These are phyloP conservation scores for Aspergillus intermedius DNA, from an alignment of 2,329 filamentous ascomycete species.

Conservation along the genomic window DNA sequence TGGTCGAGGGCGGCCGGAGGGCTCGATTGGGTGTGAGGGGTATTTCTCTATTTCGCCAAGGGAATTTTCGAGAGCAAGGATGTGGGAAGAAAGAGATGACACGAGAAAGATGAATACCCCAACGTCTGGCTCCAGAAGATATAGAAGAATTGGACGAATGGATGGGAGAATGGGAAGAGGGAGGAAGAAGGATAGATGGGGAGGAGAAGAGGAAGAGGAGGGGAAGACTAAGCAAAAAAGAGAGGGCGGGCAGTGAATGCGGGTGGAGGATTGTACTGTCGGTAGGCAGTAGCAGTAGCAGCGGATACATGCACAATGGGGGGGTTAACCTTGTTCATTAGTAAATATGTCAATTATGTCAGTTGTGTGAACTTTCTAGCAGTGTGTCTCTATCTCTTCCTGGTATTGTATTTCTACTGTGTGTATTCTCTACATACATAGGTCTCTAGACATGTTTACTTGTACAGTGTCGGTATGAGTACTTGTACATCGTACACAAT, in stretches of 20 bases:
- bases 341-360: slow-evolving; percentile 21
- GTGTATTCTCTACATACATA: no score
- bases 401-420: no score
- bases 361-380: slow-evolving; percentile 5
- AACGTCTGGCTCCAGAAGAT: slow-evolving; percentile 13
- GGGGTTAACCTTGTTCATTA: neutral
- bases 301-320: neutral
- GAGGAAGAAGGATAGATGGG: slow-evolving; percentile 6
- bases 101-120: slow-evolving; percentile 11
- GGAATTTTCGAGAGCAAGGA: slow-evolving; percentile 11
- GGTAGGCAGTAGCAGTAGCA: neutral
- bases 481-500: no score
- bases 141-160: slow-evolving; percentile 1
- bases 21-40: slow-evolving; percentile 5
- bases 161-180: slow-evolving; percentile 1
- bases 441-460: no score
- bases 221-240: slow-evolving; percentile 9
- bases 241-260: neutral
- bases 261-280: neutral
- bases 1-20: slow-evolving; percentile 7
- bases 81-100: slow-evolving; percentile 13
- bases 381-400: neutral
- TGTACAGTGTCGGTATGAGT: no score
- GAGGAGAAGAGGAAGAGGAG: slow-evolving; percentile 10
- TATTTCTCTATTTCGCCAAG: slow-evolving; percentile 21